Evolutionary conservation across 805 yeast species (phyloP).

Genomic region (Myxozyma neglecta): DNA sequence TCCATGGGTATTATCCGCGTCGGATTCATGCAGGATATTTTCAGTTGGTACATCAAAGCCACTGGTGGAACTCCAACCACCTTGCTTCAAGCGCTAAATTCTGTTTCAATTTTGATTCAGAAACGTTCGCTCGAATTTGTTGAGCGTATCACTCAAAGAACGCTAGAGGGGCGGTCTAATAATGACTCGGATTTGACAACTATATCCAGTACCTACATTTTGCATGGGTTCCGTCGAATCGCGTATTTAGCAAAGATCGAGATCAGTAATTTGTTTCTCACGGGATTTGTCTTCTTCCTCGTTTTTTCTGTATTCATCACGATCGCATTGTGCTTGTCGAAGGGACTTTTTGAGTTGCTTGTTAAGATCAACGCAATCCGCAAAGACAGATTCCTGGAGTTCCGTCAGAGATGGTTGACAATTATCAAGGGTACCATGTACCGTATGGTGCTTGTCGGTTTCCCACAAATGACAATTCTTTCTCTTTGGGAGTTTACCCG

Average conservation of each 20-base stretch:
- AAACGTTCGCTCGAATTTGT: constrained; percentile 42
- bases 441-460: constrained; percentile 77
- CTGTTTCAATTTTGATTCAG: constrained; percentile 82
- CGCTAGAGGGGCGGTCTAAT: constrained; percentile 46
- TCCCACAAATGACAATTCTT: constrained; percentile 80
- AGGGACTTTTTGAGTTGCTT: constrained; percentile 68
- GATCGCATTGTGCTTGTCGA: constrained; percentile 54
- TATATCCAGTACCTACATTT: constrained; percentile 64
- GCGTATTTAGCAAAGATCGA: constrained; percentile 83
- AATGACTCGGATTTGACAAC: constrained; percentile 53
- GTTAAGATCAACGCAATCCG: constrained; percentile 59
- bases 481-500: constrained; percentile 88
- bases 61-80: constrained; percentile 90
- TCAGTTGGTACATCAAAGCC: constrained; percentile 92
- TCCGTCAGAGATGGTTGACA: constrained; percentile 78
- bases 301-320: constrained; percentile 65
- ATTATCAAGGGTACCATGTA: constrained; percentile 86
- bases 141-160: not conserved
- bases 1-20: constrained; percentile 85
- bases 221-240: constrained; percentile 91
- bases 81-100: constrained; percentile 60
- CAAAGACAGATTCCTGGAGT: constrained; percentile 67
- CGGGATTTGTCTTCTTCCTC: constrained; percentile 79
- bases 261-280: constrained; percentile 79
- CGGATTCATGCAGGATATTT: constrained; percentile 65